Conservation (phyloP, 495 filamentous ascomycete species). For the Penicillium alfredii region DNA sequence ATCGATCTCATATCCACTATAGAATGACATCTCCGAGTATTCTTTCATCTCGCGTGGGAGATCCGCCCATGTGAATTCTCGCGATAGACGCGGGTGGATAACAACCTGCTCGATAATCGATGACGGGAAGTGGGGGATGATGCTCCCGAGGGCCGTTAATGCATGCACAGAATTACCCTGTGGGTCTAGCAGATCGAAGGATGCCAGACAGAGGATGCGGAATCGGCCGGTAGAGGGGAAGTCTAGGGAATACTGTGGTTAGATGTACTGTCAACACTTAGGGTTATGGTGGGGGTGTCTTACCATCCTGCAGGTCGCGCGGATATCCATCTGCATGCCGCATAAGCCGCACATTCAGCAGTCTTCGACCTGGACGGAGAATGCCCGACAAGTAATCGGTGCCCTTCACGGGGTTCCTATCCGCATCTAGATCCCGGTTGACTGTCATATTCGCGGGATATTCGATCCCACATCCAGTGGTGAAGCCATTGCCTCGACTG, state of each 20-base stretch:
- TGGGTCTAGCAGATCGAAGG: conserved; percentile 26
- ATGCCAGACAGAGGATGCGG: conserved; percentile 41
- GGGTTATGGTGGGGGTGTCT: too few relatives aligned
- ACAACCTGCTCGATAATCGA: conserved; percentile 54
- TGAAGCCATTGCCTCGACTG: conserved; percentile 41
- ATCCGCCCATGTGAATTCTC: conserved; percentile 49
- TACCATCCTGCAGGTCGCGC: conserved; percentile 46
- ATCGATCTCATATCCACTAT: conserved; percentile 62
- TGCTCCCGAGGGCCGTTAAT: conserved; percentile 32
- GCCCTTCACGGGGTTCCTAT: conserved; percentile 26
- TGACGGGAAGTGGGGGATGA: conserved; percentile 38
- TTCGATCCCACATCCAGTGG: conserved; percentile 42
- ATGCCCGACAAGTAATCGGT: conserved; percentile 43
- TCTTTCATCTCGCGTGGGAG: conserved; percentile 54
- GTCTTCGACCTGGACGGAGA: conserved; percentile 26
- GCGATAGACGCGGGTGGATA: conserved; percentile 49
- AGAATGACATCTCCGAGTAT: conserved; percentile 51
- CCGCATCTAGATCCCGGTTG: conserved; percentile 14
- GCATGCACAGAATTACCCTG: conserved; percentile 24
- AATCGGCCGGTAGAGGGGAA: conserved; percentile 42
- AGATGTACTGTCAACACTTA: not conserved
- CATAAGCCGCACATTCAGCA: conserved; percentile 31
- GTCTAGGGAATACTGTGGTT: conserved; percentile 16
- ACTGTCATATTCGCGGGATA: conserved; percentile 40
- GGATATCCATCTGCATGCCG: conserved; percentile 43